Conservation (phyloP, 2,329 filamentous ascomycete species). For the Ceratocystis alfenasii region DNA sequence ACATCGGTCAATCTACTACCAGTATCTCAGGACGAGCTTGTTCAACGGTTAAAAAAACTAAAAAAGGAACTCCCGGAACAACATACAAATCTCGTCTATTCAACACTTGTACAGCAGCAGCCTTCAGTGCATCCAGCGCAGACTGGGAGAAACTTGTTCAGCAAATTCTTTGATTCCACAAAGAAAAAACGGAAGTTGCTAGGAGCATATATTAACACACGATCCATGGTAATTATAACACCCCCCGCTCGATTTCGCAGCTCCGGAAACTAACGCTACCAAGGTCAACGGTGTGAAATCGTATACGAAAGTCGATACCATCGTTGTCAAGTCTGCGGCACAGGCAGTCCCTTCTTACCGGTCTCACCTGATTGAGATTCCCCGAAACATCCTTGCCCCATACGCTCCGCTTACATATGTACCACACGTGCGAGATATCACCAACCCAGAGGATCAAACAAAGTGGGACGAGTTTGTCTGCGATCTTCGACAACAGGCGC, state of each 20-base stretch:
- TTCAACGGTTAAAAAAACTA: background rate
- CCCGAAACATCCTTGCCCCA: constrained; percentile 47
- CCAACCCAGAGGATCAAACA: constrained; percentile 37
- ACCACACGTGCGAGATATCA: constrained; percentile 46
- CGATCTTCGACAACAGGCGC: constrained; percentile 18
- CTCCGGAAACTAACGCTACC: background rate
- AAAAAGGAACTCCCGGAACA: constrained; percentile 11
- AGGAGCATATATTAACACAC: background rate
- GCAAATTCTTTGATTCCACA: background rate
- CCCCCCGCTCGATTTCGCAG: background rate
- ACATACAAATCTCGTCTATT: constrained; percentile 13
- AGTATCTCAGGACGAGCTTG: background rate
- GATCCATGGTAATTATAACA: background rate
- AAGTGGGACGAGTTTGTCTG: constrained; percentile 15
- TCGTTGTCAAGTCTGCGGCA: constrained; percentile 39
- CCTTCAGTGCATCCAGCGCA: background rate
- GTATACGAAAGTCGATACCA: constrained; percentile 26
- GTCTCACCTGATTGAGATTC: constrained; percentile 49
- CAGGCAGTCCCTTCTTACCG: constrained; percentile 45
- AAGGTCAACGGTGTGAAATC: constrained; percentile 8
- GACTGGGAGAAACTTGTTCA: constrained; percentile 1
- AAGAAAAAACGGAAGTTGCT: background rate
- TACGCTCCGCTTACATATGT: constrained; percentile 50
- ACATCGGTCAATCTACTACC: background rate
- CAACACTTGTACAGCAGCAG: constrained; percentile 8